Conservation (phyloP, 2,329 filamentous ascomycete species). For the Phyllosticta citriasiana region DNA sequence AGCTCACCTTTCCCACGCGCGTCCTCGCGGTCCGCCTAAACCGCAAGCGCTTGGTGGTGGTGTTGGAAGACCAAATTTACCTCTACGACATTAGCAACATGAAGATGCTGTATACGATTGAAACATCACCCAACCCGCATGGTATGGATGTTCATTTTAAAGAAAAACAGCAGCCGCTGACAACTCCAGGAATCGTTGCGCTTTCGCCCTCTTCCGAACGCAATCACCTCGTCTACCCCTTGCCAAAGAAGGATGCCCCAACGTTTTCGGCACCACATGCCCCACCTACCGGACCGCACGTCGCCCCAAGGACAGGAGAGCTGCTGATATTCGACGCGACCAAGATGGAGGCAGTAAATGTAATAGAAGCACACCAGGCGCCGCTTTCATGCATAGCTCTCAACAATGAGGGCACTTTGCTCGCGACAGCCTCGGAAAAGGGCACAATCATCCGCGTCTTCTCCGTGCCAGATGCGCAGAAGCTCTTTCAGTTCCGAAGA, state of each 20-base stretch:
- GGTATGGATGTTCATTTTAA: conserved; percentile 31
- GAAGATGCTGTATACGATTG: conserved; percentile 85
- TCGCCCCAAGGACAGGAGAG: conserved; percentile 78
- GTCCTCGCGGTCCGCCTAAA: conserved; percentile 91
- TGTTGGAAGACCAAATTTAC: conserved; percentile 93
- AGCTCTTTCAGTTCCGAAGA: conserved; percentile 90
- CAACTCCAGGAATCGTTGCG: conserved; percentile 63
- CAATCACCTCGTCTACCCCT: conserved; percentile 88
- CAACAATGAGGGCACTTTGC: conserved; percentile 81
- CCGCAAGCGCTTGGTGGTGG: conserved; percentile 83
- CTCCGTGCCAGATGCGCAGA: conserved; percentile 79
- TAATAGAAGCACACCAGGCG: conserved; percentile 88
- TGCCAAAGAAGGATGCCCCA: conserved; percentile 55
- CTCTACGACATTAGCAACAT: conserved; percentile 99
- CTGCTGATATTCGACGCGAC: conserved; percentile 87
- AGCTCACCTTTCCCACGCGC: conserved; percentile 95
- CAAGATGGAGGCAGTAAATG: conserved; percentile 84
- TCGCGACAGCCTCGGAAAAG: conserved; percentile 93
- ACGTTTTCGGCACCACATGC: conserved; percentile 58
- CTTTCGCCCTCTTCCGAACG: conserved; percentile 91
- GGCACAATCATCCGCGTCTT: conserved; percentile 97
- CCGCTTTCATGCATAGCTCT: conserved; percentile 83
- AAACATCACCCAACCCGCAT: conserved; percentile 84
- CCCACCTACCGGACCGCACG: conserved; percentile 62
- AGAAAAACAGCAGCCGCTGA: conserved; percentile 12